Base-by-base conservation (phyloP, 2,329 filamentous ascomycete species). In the Neonectria punicea region DNA sequence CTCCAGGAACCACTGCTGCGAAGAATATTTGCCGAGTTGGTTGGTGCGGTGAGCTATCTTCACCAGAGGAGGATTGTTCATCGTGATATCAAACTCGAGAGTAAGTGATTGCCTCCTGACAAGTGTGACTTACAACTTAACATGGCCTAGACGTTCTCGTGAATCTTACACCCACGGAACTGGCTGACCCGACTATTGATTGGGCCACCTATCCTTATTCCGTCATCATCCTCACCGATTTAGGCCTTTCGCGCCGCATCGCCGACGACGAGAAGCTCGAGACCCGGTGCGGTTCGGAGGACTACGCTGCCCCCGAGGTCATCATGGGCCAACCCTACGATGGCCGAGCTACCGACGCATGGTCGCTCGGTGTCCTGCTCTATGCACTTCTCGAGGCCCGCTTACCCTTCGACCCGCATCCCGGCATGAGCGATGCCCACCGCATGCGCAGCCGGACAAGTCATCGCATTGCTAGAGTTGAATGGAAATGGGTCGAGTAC, bases 281-380 rank as follows among this genome's bases (percentile, higher is more conserved):
- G 66, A 98, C 95, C 2, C 89, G 96, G 10, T 99, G 96, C 78
- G 96, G 96, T 34, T 97, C 93, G 44, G 96, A 98, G 80, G 96
- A 99, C 80, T 99, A 99, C 77, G 95, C 95, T 2, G 95, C 96
- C 0, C 96, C 96, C 0, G 96, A 99, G 78, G 94, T 99, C 50
- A 91, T 99, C 58, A 93, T 99, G 85, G 95, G 95, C 25, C 93
- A 97, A 75, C 89, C 93, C 8, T 99, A 99, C 76, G 94, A 98
- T 77, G 96, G 96, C 34, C 92, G 93, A 41, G 89, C 91, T 2
- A 97, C 92, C 1, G 96, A 99, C 76, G 94, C 93, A 10, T 99
- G 96, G 96, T 97, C 95, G 0, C 85, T 98, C 1, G 96, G 96
- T 56, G 96, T 99, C 1, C 83, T 98, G 3, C 86, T 98, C 0